A percentile compares a stretch with the other conserved stretches of the same genome.
Evolutionary conservation across 2,329 filamentous ascomycete genomes (phyloP).

Genomic region (Aspergillus proliferans): DNA sequence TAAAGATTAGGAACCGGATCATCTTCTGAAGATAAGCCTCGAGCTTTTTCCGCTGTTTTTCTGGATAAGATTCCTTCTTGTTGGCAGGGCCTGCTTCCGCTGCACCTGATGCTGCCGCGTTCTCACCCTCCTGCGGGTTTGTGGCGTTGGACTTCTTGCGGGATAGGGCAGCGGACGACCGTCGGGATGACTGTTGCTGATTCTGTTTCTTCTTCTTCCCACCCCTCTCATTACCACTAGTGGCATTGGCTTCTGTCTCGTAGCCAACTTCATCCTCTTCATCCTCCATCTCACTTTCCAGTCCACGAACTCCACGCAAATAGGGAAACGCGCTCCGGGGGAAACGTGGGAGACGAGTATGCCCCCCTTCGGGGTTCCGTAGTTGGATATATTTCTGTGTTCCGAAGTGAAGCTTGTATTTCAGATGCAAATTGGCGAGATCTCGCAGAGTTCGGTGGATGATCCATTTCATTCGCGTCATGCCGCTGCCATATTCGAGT

Average conservation of each 20-base stretch:
- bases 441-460: constrained; percentile 81
- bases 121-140: constrained; percentile 33
- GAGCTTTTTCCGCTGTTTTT: constrained; percentile 75
- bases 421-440: constrained; percentile 85
- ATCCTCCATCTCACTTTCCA: constrained; percentile 75
- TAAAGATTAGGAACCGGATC: constrained; percentile 95
- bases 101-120: constrained; percentile 19
- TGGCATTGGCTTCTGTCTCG: constrained; percentile 55
- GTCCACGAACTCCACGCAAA: constrained; percentile 69
- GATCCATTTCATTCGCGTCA: constrained; percentile 94
- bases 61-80: constrained; percentile 59
- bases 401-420: constrained; percentile 81
- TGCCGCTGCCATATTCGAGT: constrained; percentile 89
- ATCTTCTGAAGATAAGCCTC: constrained; percentile 89
- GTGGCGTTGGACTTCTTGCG: constrained; percentile 54
- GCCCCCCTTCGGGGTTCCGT: constrained; percentile 60
- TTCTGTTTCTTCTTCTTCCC: constrained; percentile 44
- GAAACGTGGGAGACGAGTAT: constrained; percentile 75
- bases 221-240: constrained; percentile 60
- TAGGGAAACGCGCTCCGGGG: constrained; percentile 87
- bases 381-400: constrained; percentile 76
- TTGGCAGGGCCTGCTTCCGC: constrained; percentile 31
- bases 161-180: constrained; percentile 51
- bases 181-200: constrained; percentile 27
- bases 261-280: constrained; percentile 48